Percentiles rank a stretch among this genome's conserved stretches.
phyloP scores from a whole-genome alignment of 805 yeast species.

The Candida stauntonica region DNA sequence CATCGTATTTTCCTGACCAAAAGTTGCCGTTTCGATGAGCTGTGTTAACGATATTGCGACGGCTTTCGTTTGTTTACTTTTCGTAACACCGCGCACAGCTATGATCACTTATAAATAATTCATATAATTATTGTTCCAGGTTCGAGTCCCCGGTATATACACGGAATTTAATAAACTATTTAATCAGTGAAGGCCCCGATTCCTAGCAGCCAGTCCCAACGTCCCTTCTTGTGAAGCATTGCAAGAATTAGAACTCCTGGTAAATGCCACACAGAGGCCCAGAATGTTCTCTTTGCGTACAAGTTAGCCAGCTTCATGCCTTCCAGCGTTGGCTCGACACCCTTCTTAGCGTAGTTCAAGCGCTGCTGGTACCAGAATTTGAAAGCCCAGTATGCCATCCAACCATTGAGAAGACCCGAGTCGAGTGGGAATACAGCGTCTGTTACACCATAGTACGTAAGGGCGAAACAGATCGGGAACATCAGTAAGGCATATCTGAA shows the following conservation, averaged over 20 bases:
- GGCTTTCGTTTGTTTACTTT: constrained; percentile 1
- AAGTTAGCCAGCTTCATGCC: constrained; percentile 56
- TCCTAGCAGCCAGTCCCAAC: constrained; percentile 74
- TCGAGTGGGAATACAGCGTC: constrained; percentile 81
- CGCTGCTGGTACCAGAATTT: constrained; percentile 85
- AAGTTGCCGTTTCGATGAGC: too few species aligned
- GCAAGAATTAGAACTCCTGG: constrained; percentile 89
- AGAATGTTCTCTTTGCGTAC: constrained; percentile 81
- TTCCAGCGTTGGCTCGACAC: constrained; percentile 43
- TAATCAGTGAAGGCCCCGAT: constrained; percentile 16
- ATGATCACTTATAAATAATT: too few species aligned
- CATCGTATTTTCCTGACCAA: constrained; percentile 36
- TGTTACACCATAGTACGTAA: constrained; percentile 73
- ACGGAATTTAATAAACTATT: not conserved
- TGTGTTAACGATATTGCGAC: too few species aligned
- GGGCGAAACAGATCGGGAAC: constrained; percentile 89
- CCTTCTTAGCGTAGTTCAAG: constrained; percentile 41
- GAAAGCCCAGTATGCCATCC: constrained; percentile 78
- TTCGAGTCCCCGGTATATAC: not conserved
- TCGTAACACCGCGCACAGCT: not conserved
- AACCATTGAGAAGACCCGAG: constrained; percentile 74
- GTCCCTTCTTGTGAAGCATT: constrained; percentile 91
- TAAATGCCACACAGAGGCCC: constrained; percentile 93
- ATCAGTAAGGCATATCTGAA: constrained; percentile 83
- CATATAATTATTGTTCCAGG: not conserved